Percentiles rank a stretch among this genome's conserved stretches.
Evolutionary conservation across 2,329 filamentous ascomycete species (phyloP).

Genomic region (Elsinoe ampelina): DNA sequence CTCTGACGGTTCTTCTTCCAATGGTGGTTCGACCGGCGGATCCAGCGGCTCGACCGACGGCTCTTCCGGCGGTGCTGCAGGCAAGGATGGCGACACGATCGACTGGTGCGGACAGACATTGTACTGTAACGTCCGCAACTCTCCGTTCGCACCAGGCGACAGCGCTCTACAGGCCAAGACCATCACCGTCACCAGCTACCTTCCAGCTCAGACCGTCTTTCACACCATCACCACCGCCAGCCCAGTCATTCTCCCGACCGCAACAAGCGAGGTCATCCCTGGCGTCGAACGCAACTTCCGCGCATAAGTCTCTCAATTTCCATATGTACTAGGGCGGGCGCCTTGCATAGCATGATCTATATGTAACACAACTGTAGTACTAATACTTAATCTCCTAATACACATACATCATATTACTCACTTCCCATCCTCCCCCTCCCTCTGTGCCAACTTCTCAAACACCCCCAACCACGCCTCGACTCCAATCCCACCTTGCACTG

Average conservation of each 20-base stretch:
- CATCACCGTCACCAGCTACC: constrained; percentile 10
- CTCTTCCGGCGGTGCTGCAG: not conserved
- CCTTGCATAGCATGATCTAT: not conserved
- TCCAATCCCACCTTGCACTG: not conserved
- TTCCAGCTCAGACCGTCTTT: constrained; percentile 8
- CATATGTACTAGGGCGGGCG: not conserved
- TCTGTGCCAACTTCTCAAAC: not conserved
- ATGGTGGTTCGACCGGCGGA: not conserved
- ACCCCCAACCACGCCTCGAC: not conserved
- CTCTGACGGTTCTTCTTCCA: not conserved
- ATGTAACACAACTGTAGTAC: not conserved
- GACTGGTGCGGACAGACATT: constrained; percentile 1
- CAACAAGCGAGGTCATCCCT: not conserved
- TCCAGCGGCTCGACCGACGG: not conserved
- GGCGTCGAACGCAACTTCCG: not conserved
- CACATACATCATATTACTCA: not conserved
- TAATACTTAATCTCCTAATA: not conserved
- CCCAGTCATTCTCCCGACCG: not conserved
- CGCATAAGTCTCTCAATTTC: not conserved
- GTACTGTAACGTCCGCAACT: constrained; percentile 9
- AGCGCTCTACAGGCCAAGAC: constrained; percentile 2
- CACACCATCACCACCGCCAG: not conserved
- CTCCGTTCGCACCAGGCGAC: constrained; percentile 6
- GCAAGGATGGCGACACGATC: constrained; percentile 3
- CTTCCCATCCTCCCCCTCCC: not conserved